Conservation (phyloP, 768 basidiomycete species). For the Termitomyces sp. region DNA sequence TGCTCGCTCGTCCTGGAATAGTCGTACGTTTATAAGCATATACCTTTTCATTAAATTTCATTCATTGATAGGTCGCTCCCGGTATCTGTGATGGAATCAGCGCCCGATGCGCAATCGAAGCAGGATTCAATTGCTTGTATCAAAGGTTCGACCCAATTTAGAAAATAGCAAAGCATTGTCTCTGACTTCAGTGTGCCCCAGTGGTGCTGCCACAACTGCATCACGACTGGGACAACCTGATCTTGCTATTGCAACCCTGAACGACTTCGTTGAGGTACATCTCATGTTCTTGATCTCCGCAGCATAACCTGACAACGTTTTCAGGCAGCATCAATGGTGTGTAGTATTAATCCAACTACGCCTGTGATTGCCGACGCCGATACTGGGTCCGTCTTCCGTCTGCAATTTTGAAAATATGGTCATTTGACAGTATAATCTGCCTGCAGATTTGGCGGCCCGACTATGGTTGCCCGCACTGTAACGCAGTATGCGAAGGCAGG, state of each 20-base stretch:
- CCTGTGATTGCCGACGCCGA: conserved; percentile 81
- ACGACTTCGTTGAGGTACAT: conserved; percentile 63
- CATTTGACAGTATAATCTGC: not conserved
- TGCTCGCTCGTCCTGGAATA: conserved; percentile 69
- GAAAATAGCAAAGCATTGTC: not conserved
- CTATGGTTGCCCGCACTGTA: conserved; percentile 72
- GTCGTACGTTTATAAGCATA: conserved; percentile 42
- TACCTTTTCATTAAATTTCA: not conserved
- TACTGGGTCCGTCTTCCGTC: conserved; percentile 46
- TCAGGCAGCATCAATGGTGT: conserved; percentile 66
- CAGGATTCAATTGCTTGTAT: conserved; percentile 73
- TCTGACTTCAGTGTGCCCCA: conserved; percentile 13
- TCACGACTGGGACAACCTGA: conserved; percentile 77
- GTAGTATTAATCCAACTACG: conserved; percentile 53
- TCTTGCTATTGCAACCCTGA: conserved; percentile 71
- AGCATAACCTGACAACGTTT: not conserved
- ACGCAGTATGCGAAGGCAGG: conserved; percentile 65
- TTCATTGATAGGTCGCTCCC: conserved; percentile 53
- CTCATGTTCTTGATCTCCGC: not conserved
- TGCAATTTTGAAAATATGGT: not conserved
- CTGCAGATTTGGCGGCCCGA: conserved; percentile 60
- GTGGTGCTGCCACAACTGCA: conserved; percentile 77
- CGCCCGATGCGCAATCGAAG: conserved; percentile 74
- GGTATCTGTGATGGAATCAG: conserved; percentile 80
- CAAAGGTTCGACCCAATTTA: conserved; percentile 43